phyloP scores from a whole-genome alignment of 2,329 filamentous ascomycete species.

The Knoxdaviesia proteae region DNA sequence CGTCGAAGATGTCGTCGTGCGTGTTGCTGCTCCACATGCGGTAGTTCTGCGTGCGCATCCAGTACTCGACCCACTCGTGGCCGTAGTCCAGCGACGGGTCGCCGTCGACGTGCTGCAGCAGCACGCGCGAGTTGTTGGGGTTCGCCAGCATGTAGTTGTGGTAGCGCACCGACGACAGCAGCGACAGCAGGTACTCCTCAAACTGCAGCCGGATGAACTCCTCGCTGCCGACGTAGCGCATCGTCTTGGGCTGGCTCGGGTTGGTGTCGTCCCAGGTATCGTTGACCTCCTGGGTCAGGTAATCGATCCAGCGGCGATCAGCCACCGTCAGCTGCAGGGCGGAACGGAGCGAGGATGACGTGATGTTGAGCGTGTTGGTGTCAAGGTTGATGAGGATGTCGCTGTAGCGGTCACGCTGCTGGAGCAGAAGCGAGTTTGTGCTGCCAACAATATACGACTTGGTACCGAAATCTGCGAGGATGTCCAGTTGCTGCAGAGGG shows the following conservation, averaged over 20 bases:
- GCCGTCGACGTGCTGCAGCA: conserved; percentile 49
- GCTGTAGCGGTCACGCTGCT: conserved; percentile 89
- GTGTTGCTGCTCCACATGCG: conserved; percentile 65
- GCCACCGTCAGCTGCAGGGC: conserved; percentile 65
- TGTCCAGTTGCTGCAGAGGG: conserved; percentile 81
- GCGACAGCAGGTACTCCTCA: conserved; percentile 80
- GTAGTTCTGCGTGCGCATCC: conserved; percentile 79
- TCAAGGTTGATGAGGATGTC: conserved; percentile 94
- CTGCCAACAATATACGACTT: conserved; percentile 96
- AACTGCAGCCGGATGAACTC: conserved; percentile 96
- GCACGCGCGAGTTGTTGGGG: conserved; percentile 33
- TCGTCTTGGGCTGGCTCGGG: conserved; percentile 72
- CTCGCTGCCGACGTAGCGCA: conserved; percentile 88
- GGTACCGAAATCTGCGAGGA: conserved; percentile 79
- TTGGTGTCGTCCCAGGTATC: conserved; percentile 94
- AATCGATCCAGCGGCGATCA: conserved; percentile 91
- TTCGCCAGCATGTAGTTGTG: conserved; percentile 43
- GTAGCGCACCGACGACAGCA: conserved; percentile 80
- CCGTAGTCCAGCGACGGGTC: conserved; percentile 76
- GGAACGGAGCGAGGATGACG: conserved; percentile 53
- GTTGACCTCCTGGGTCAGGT: conserved; percentile 76
- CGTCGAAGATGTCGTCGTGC: conserved; percentile 79
- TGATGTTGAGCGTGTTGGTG: conserved; percentile 67
- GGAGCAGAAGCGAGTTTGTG: conserved; percentile 81
- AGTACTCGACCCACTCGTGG: conserved; percentile 65